Evolutionary conservation across 768 basidiomycete species (phyloP).

Genomic region (Clitopilus passeckerianus): DNA sequence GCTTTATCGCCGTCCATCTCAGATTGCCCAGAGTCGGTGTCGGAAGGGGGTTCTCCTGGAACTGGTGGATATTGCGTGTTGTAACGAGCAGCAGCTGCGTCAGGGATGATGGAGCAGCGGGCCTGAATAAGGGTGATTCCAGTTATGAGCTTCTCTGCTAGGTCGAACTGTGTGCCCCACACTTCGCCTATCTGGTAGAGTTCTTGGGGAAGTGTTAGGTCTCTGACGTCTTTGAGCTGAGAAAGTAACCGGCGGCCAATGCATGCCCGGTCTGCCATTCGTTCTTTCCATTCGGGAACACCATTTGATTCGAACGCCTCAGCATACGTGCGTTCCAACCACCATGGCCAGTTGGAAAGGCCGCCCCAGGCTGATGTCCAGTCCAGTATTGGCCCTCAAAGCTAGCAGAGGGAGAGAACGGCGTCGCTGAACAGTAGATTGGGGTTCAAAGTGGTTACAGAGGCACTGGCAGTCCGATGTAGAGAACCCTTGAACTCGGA

Average conservation of each 20-base stretch:
- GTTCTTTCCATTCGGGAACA: neutral
- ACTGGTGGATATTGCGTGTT: too few relatives aligned
- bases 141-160: neutral
- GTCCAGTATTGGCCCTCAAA: too few relatives aligned
- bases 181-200: neutral
- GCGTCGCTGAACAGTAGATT: too few relatives aligned
- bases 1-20: too few relatives aligned
- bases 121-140: neutral
- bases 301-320: neutral
- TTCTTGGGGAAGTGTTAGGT: neutral
- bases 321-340: neutral
- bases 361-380: neutral
- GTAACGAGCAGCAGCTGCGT: neutral
- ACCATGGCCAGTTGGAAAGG: neutral
- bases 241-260: neutral
- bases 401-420: too few relatives aligned
- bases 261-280: neutral
- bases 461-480: too few relatives aligned
- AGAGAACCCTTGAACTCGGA: too few relatives aligned
- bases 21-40: too few relatives aligned
- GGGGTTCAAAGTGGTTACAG: too few relatives aligned
- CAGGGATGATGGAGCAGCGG: neutral
- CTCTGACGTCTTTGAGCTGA: neutral
- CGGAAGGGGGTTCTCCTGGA: too few relatives aligned
- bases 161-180: neutral